A percentile compares a stretch with the other conserved stretches of the same genome.
Evolutionary conservation across 768 basidiomycete species (phyloP).

Genomic region (Suillus spraguei): DNA sequence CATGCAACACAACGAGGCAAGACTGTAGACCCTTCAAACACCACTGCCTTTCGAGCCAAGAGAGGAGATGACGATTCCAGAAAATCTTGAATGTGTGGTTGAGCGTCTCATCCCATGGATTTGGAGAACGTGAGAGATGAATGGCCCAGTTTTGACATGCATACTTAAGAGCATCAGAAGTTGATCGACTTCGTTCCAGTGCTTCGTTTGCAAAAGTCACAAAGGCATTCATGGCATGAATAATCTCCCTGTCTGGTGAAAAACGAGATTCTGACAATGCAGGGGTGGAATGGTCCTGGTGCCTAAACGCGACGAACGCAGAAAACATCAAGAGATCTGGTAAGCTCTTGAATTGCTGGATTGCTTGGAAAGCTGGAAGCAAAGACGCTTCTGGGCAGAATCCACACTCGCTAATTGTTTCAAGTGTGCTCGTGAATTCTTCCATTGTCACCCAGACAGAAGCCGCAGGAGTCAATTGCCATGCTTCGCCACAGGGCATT

Average conservation of each 20-base stretch:
- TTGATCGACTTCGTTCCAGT: not conserved
- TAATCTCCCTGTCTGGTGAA: not conserved
- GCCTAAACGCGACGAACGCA: not conserved
- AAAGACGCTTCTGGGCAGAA: not conserved
- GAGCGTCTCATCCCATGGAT: not conserved
- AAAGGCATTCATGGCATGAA: not conserved
- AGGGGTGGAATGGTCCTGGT: not conserved
- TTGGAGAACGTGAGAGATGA: not conserved
- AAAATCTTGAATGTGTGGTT: not conserved
- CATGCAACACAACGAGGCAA: not conserved
- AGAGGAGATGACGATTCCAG: not conserved
- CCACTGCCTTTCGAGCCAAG: slow-evolving; percentile 2
- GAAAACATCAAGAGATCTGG: not conserved
- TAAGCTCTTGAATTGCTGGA: not conserved
- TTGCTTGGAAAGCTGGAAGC: not conserved
- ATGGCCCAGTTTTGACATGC: slow-evolving; percentile 3
- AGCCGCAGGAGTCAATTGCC: slow-evolving; percentile 1
- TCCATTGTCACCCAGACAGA: not conserved
- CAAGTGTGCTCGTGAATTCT: not conserved
- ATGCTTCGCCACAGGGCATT: not conserved
- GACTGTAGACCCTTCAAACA: slow-evolving; percentile 2
- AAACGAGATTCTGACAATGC: not conserved
- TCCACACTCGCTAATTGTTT: not conserved
- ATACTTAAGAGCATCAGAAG: not conserved
- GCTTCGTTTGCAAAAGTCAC: not conserved